A percentile compares a stretch with the other conserved stretches of the same genome.
Evolutionary conservation across 805 yeast species (phyloP).

Genomic region (Cyberlindnera subsufficiens): DNA sequence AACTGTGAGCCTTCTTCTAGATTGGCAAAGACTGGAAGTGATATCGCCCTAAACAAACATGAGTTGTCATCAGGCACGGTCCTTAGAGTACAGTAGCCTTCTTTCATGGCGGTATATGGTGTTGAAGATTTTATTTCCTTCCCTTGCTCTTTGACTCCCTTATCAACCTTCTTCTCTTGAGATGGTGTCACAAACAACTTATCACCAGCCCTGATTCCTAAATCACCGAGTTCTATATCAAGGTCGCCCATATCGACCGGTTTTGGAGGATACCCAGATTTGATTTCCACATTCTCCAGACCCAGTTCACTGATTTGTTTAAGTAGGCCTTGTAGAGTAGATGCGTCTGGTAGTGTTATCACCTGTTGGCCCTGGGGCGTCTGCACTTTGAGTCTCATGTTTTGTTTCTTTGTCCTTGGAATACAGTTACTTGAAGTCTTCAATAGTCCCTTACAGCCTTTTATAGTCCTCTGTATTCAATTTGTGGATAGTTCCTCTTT

Average conservation of each 20-base stretch:
- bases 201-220: constrained; percentile 55
- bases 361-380: constrained; percentile 25
- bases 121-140: constrained; percentile 1
- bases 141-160: not conserved
- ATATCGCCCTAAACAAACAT: constrained; percentile 64
- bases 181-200: constrained; percentile 32
- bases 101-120: constrained; percentile 10
- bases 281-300: constrained; percentile 24
- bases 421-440: no score
- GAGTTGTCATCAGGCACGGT: constrained; percentile 74
- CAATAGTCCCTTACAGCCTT: no score
- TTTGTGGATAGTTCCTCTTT: no score
- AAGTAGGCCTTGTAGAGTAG: constrained; percentile 30
- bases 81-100: constrained; percentile 40
- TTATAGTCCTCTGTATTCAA: no score
- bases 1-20: constrained; percentile 41
- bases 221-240: constrained; percentile 25
- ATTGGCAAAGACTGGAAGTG: constrained; percentile 42
- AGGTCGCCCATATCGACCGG: constrained; percentile 28
- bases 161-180: constrained; percentile 3
- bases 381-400: constrained; percentile 36
- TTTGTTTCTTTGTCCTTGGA: no score
- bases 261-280: constrained; percentile 61
- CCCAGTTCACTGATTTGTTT: constrained; percentile 6
- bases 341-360: constrained; percentile 30